Base-by-base conservation (phyloP, 2,329 filamentous ascomycete species). In the Pyrenophora teres region DNA sequence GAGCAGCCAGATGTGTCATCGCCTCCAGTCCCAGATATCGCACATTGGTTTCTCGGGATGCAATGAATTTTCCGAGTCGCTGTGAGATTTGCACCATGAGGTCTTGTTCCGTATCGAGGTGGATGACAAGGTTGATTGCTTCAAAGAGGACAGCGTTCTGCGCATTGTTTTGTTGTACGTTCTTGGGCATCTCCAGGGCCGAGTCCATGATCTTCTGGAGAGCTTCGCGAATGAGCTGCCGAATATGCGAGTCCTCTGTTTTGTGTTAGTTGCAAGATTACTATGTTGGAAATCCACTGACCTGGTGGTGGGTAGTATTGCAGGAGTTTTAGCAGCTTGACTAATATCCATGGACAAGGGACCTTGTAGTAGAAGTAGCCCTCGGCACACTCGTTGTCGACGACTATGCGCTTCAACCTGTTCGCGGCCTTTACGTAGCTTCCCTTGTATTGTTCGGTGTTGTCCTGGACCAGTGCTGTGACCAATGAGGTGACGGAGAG, bases 361-460 rank as follows among this genome's bases (percentile, higher is more conserved):
- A 99, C 94, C 69, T 97, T 97, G 81, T 99, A 99, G 78, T 99
- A 99, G 21, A 97, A 84, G 71, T 99, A 99, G 71, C 97, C 94
- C 49, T 86, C 83, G 0, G 90, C 85, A 67, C 90, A 94, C 64
- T 99, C 93, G 58, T 88, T 88, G 63, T 97, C 93, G 21, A 97
- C 87, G 13, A 97, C 82, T 61, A 97, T 89, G 60, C 90, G 87
- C 78, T 96, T 96, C 65, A 99, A 75, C 50, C 92, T 83, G 56
- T 90, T 89, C 0, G 93, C 93, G 27, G 93, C 93, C 77, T 97
- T 99, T 58, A 92, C 87, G 71, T 97, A 97, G 65, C 90, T 90
- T 36, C 92, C 92, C 74, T 89, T 93, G 80, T 97, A 99, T 68
- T 92, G 88, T 1, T 97, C 92, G n/a, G 89, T 84, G 67, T 94